Evolutionary conservation across 129 eudicot species (phyloP), one percentile per base, ranked within the genome.

Genomic region (Flaveria trinervia): DNA sequence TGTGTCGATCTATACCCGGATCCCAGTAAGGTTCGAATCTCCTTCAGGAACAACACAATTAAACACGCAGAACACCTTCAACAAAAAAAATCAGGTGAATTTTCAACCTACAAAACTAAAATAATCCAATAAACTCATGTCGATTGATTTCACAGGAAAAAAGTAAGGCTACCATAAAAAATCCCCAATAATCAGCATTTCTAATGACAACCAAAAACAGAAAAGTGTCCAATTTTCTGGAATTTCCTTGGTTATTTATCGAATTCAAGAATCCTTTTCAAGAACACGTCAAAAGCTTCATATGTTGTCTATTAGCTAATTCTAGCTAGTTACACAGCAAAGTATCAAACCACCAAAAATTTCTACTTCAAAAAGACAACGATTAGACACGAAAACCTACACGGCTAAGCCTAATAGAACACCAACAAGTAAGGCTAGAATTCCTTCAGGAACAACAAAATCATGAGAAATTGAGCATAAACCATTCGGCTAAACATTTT

Each of bases 311-410:
- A 28, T 28, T 28, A 28, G 33, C 45, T 43, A 70, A 49, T 48
- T 6, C 16, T 10, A 72, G 33, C 44, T 57, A 73, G 18, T 73
- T 55, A 28, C 39, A 5, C 54, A 73, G 14, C 68, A 73, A 73
- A 56, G 54, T 18, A 22, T 52, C 43, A 18, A 13, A 59, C 11
- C 7, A 13, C 2, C 1, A 15, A 14, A 46, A 2, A 46, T 48
- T 70, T 49, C 16, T 16, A 49, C 76, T 52, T 55, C 22, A 11
- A 72, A 72, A 6, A 33, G 2, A 41, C 36, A 16, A 22, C 54
- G 39, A 18, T 18, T 33, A 16, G 5, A 51, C 48, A 2, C 1
- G 33, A 25, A 43, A 51, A 67, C 11, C 0, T 14, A 67, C n/a
- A 4, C 13, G 41, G 11, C 1, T 14, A 67, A 9, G 10, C 13